phyloP scores from a whole-genome alignment of 1,139 yeast species.

The Yamadazyma epiphylla region DNA sequence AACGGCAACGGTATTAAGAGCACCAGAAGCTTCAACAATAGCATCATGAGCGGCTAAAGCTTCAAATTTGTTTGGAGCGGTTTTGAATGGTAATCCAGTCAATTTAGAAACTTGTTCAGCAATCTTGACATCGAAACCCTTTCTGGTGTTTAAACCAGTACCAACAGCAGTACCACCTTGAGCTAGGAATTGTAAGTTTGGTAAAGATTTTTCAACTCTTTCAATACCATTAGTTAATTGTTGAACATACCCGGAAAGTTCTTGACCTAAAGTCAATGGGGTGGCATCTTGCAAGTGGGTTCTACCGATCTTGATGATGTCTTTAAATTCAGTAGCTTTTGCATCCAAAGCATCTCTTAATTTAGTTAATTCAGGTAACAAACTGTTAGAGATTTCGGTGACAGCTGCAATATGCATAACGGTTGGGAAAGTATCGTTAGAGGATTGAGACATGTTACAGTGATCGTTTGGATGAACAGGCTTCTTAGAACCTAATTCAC shows the following conservation, averaged over 20 bases:
- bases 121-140: constrained; percentile 82
- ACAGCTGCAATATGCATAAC: constrained; percentile 99
- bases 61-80: constrained; percentile 98
- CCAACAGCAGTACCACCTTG: constrained; percentile 99
- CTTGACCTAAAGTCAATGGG: constrained; percentile 96
- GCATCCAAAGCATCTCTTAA: constrained; percentile 73
- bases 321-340: constrained; percentile 77
- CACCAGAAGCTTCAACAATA: constrained; percentile 95
- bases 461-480: constrained; percentile 99
- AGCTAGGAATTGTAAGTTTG: constrained; percentile 77
- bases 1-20: constrained; percentile 89
- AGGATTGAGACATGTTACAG: constrained; percentile 96
- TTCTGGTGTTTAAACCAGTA: constrained; percentile 91
- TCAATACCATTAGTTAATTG: constrained; percentile 88
- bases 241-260: constrained; percentile 93
- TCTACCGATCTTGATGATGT: constrained; percentile 96
- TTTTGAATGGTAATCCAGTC: constrained; percentile 83
- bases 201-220: constrained; percentile 74
- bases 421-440: constrained; percentile 98
- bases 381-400: constrained; percentile 68
- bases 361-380: constrained; percentile 74
- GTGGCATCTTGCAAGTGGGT: constrained; percentile 99
- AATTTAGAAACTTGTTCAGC: constrained; percentile 76
- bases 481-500: constrained; percentile 81
- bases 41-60: constrained; percentile 99